Percentiles rank a stretch among this genome's conserved stretches.
These are phyloP conservation scores for Boletus eberwhitei DNA, from an alignment of 768 basidiomycete species.

Conservation along the genomic window DNA sequence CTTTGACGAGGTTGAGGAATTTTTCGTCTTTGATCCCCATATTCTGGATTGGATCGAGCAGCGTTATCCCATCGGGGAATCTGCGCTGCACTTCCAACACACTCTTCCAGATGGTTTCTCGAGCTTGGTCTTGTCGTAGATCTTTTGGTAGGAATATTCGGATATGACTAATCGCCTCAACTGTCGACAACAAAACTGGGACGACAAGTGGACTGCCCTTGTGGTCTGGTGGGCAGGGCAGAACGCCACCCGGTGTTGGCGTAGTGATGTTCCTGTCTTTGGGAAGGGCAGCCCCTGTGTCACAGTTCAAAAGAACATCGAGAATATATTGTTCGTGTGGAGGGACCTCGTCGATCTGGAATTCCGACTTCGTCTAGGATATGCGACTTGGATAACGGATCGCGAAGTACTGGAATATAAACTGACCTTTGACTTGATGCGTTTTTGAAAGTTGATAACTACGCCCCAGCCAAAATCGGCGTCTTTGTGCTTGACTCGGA, in stretches of 20 bases:
- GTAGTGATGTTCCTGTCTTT: slow-evolving; percentile 56
- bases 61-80: slow-evolving; percentile 81
- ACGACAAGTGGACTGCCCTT: slow-evolving; percentile 85
- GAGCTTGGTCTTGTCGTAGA: slow-evolving; percentile 65
- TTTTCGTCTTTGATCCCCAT: slow-evolving; percentile 96
- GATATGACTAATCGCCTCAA: slow-evolving; percentile 83
- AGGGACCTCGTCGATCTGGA: slow-evolving; percentile 62
- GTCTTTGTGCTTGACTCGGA: slow-evolving; percentile 83
- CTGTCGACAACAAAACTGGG: slow-evolving; percentile 81
- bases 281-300: slow-evolving; percentile 54
- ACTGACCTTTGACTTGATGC: slow-evolving; percentile 73
- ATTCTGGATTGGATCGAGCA: slow-evolving; percentile 89
- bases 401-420: not conserved
- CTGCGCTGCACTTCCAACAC: slow-evolving; percentile 87
- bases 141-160: slow-evolving; percentile 91
- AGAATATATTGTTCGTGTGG: slow-evolving; percentile 91
- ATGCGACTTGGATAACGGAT: not conserved
- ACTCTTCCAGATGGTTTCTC: slow-evolving; percentile 87
- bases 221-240: slow-evolving; percentile 67
- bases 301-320: slow-evolving; percentile 85
- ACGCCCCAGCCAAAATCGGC: slow-evolving; percentile 97
- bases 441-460: slow-evolving; percentile 88
- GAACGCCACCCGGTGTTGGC: slow-evolving; percentile 64
- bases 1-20: slow-evolving; percentile 83
- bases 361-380: slow-evolving; percentile 59